A percentile compares a stretch with the other conserved stretches of the same genome.
These are phyloP conservation scores for Eudorina sp. DNA, from an alignment of 139 green algal species.

Conservation along the genomic window DNA sequence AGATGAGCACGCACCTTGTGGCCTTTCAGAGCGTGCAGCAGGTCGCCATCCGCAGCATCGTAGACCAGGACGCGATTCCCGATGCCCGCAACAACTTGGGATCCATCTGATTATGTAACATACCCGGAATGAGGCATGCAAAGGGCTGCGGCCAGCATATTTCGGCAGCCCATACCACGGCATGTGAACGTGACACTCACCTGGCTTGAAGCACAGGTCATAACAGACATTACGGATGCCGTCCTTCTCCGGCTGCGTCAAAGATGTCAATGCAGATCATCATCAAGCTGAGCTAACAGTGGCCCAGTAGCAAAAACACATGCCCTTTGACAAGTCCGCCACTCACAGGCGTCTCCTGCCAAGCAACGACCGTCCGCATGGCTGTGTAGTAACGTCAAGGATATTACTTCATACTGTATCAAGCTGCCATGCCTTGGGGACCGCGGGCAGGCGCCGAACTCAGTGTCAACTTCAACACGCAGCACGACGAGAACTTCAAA, in stretches of 20 bases:
- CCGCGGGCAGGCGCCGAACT: slow-evolving; percentile 16
- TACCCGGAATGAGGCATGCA: too few species aligned
- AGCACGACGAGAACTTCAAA: too few species aligned
- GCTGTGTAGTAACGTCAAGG: background rate
- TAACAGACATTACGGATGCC: slow-evolving; percentile 85
- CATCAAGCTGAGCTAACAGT: background rate
- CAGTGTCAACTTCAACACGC: too few species aligned
- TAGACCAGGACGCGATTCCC: slow-evolving; percentile 85
- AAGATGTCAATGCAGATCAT: background rate
- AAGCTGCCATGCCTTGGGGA: background rate
- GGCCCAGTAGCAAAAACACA: background rate
- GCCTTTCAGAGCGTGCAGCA: slow-evolving; percentile 83
- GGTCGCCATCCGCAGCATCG: slow-evolving; percentile 80
- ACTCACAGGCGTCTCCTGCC: slow-evolving; percentile 72
- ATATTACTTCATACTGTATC: slow-evolving; percentile 20
- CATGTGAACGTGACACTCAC: slow-evolving; percentile 50
- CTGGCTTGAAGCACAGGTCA: slow-evolving; percentile 82
- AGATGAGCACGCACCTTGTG: slow-evolving; percentile 71
- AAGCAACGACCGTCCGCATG: slow-evolving; percentile 73
- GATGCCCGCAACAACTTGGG: slow-evolving; percentile 81
- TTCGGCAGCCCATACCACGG: background rate
- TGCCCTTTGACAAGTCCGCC: background rate
- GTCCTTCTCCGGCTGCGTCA: slow-evolving; percentile 81
- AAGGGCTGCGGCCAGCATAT: background rate
- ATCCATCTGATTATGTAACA: slow-evolving; percentile 71